A percentile compares a stretch with the other conserved stretches of the same genome.
Conservation (phyloP, 371 early-diverging fungal species). For the Agmasoma carcini region DNA sequence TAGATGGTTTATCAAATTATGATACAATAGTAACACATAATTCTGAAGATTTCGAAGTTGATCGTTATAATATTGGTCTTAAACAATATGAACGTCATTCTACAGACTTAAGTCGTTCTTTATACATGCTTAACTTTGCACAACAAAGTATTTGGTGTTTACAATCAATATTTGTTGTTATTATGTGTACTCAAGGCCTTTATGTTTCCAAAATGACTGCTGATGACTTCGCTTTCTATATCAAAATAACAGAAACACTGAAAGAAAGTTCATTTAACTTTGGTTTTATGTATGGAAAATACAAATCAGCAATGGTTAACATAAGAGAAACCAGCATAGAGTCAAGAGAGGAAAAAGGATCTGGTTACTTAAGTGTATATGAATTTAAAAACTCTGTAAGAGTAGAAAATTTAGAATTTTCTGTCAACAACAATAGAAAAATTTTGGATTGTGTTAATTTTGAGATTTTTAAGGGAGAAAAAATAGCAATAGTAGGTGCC, state of each 20-base stretch:
- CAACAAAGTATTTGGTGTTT: constrained; percentile 37
- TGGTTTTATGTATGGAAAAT: constrained; percentile 48
- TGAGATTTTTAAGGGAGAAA: constrained; percentile 46
- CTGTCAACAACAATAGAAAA: background rate
- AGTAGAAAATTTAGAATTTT: constrained; percentile 9
- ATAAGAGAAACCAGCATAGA: constrained; percentile 1
- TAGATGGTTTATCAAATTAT: constrained; percentile 44
- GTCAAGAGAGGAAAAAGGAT: background rate
- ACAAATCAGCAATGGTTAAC: constrained; percentile 37
- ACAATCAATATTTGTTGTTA: constrained; percentile 23
- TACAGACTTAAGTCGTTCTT: constrained; percentile 21
- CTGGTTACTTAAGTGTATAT: background rate
- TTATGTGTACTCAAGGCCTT: constrained; percentile 13
- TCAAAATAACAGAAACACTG: constrained; percentile 27
- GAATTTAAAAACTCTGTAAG: constrained; percentile 15
- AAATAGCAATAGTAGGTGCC: constrained; percentile 60
- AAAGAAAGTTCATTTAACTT: constrained; percentile 26
- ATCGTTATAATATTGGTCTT: constrained; percentile 32
- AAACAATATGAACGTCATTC: constrained; percentile 12
- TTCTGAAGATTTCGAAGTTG: constrained; percentile 32
- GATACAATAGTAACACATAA: constrained; percentile 40
- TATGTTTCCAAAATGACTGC: constrained; percentile 16
- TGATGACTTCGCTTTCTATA: constrained; percentile 24
- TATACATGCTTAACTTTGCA: constrained; percentile 46
- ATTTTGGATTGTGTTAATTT: constrained; percentile 42